phyloP scores from a whole-genome alignment of 768 basidiomycete genomes.

The Tulasnella sp. region DNA sequence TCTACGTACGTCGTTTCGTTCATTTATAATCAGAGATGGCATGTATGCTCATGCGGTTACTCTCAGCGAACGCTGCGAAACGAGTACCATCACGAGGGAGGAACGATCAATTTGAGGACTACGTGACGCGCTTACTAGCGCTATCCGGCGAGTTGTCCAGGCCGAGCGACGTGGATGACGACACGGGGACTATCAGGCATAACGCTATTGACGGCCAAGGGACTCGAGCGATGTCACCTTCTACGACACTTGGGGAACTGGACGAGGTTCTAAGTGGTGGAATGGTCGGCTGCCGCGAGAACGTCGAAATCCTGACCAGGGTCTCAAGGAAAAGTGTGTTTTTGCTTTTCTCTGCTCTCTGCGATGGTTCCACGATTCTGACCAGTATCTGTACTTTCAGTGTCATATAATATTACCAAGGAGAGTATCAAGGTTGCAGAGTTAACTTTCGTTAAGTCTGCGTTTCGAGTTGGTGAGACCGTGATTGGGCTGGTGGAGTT shows the following conservation, averaged over 20 bases:
- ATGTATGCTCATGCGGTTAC: neutral
- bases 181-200: neutral
- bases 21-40: neutral
- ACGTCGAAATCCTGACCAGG: conserved; percentile 82
- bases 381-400: conserved; percentile 31
- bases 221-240: neutral
- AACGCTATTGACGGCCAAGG: neutral
- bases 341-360: neutral
- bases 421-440: conserved; percentile 83
- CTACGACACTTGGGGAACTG: neutral
- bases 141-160: neutral
- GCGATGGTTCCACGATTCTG: neutral
- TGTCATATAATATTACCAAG: conserved; percentile 91
- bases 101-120: conserved; percentile 6
- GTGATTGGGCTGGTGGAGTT: conserved; percentile 80
- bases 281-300: conserved; percentile 55
- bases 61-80: neutral
- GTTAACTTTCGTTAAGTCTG: conserved; percentile 82
- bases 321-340: conserved; percentile 76
- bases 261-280: conserved; percentile 22
- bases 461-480: conserved; percentile 87
- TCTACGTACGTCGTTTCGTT: too few species aligned
- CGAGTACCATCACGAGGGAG: neutral
- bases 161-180: conserved; percentile 2
- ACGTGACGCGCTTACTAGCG: neutral